A percentile compares a stretch with the other conserved stretches of the same genome.
These are phyloP conservation scores for Platanus orientalis DNA, from an alignment of 164 flowering plant species.

Conservation along the genomic window DNA sequence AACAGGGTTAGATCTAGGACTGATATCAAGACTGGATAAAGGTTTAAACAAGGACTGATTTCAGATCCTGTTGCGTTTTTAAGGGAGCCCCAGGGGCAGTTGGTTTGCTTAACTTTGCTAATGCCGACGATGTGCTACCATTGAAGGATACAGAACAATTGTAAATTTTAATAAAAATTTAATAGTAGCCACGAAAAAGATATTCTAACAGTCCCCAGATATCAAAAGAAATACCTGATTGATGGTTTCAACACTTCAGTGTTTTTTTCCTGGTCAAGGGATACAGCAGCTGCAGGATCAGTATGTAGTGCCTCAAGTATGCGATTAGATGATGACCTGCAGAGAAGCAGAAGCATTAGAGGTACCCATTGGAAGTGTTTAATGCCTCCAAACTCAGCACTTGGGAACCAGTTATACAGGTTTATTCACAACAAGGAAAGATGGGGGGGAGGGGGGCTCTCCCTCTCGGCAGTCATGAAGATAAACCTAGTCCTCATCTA, in stretches of 20 bases:
- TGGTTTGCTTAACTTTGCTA: conserved; percentile 76
- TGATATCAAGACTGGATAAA: no score
- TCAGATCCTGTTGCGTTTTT: conserved; percentile 53
- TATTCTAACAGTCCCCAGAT: neutral
- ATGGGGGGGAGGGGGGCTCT: conserved; percentile 24
- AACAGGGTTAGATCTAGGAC: no score
- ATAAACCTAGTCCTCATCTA: conserved; percentile 41
- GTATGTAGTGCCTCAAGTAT: conserved; percentile 94
- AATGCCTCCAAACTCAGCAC: conserved; percentile 11
- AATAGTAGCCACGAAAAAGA: neutral
- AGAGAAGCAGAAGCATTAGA: conserved; percentile 46
- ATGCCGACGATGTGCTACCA: conserved; percentile 71
- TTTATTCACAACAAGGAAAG: no score
- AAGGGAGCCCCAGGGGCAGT: conserved; percentile 36
- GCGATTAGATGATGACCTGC: conserved; percentile 81
- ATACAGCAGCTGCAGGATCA: conserved; percentile 95
- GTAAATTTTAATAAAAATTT: neutral
- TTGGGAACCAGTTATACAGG: conserved; percentile 5
- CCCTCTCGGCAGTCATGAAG: conserved; percentile 34
- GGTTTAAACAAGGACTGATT: no score
- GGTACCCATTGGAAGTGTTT: conserved; percentile 5
- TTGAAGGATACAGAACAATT: neutral
- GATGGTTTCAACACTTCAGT: conserved; percentile 51
- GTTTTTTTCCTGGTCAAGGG: conserved; percentile 72
- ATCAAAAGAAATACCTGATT: conserved; percentile 43